A percentile compares a stretch with the other conserved stretches of the same genome.
These are phyloP conservation scores for Penicillium tannophilum DNA, from an alignment of 495 filamentous ascomycete genomes.

Conservation along the genomic window DNA sequence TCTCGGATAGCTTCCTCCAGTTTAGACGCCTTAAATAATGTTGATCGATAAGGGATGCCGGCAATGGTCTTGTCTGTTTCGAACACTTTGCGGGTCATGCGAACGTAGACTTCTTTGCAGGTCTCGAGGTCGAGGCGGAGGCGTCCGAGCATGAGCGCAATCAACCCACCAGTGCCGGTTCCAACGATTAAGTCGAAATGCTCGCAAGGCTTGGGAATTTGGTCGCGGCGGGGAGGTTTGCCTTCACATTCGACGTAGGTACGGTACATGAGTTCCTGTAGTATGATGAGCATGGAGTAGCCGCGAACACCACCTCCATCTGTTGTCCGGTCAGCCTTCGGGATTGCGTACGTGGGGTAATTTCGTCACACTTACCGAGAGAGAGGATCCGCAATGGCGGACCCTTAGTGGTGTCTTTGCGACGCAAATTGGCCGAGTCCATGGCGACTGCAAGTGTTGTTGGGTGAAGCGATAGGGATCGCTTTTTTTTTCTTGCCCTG, in stretches of 20 bases:
- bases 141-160: constrained; percentile 94
- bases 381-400: constrained; percentile 90
- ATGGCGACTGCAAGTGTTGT: constrained; percentile 24
- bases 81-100: constrained; percentile 91
- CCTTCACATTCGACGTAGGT: constrained; percentile 85
- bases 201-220: constrained; percentile 96
- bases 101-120: constrained; percentile 93
- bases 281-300: constrained; percentile 93
- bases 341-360: neutral
- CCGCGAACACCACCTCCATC: constrained; percentile 96
- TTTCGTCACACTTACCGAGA: constrained; percentile 63
- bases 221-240: constrained; percentile 75
- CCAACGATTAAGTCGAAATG: constrained; percentile 97
- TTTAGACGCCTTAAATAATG: constrained; percentile 93
- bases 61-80: constrained; percentile 97
- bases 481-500: constrained; percentile 18
- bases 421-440: constrained; percentile 51
- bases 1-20: constrained; percentile 92
- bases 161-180: constrained; percentile 91
- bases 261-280: constrained; percentile 95
- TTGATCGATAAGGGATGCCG: constrained; percentile 90
- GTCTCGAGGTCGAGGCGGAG: constrained; percentile 91
- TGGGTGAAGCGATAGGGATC: constrained; percentile 17
- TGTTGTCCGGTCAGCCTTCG: constrained; percentile 37
- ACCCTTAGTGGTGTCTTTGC: constrained; percentile 93